A percentile compares a stretch with the other conserved stretches of the same genome.
Conservation (phyloP, 2,329 filamentous ascomycete genomes). For the Emericellopsis atlantica region DNA sequence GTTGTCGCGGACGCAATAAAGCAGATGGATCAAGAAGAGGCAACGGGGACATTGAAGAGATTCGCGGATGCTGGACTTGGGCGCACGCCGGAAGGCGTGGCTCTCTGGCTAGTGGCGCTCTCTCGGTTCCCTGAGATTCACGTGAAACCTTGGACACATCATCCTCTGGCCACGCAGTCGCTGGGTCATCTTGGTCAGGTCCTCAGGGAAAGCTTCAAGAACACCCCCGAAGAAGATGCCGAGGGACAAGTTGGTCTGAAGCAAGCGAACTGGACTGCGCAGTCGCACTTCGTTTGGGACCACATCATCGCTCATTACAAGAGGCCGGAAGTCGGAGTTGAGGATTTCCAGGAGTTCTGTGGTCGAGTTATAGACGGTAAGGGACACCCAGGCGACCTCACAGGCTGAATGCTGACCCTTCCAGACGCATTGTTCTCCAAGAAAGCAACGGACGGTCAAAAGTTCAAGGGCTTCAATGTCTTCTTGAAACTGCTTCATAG, state of each 20-base stretch:
- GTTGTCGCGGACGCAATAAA: constrained; percentile 62
- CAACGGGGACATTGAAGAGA: constrained; percentile 48
- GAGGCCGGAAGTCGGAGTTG: constrained; percentile 19
- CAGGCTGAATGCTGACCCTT: background rate
- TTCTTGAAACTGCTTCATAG: constrained; percentile 62
- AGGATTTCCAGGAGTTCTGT: constrained; percentile 70
- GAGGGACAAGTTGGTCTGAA: constrained; percentile 18
- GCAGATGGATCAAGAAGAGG: constrained; percentile 45
- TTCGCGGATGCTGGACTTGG: constrained; percentile 54
- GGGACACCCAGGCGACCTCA: constrained; percentile 11
- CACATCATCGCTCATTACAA: constrained; percentile 51
- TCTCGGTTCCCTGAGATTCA: constrained; percentile 51
- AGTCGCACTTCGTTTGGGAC: constrained; percentile 82
- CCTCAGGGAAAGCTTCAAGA: constrained; percentile 60
- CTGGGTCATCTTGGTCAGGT: constrained; percentile 59
- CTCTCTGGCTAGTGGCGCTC: constrained; percentile 68
- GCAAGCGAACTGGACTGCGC: constrained; percentile 65
- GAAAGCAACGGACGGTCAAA: constrained; percentile 73
- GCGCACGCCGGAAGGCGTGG: constrained; percentile 78
- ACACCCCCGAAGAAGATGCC: constrained; percentile 7
- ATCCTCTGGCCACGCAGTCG: constrained; percentile 61
- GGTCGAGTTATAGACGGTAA: constrained; percentile 72
- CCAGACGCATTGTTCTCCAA: constrained; percentile 73
- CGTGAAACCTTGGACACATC: constrained; percentile 63
- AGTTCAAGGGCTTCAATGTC: constrained; percentile 82